Conservation (phyloP, 306 rosid species). For the Sphenostylis stenocarpa region DNA sequence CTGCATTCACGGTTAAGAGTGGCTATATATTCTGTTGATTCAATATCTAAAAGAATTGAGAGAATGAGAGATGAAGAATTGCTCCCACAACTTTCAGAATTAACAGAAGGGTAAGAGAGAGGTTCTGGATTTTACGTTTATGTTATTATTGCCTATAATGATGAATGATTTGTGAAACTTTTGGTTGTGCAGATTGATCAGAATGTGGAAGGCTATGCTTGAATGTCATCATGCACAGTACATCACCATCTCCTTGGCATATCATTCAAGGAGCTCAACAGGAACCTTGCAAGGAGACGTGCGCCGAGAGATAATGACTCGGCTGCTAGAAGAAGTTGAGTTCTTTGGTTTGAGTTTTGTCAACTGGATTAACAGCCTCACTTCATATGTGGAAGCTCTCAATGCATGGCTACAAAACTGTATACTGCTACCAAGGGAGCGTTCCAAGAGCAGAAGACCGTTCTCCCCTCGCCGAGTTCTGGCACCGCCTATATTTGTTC, state of each 20-base stretch:
- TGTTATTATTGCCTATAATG: background rate
- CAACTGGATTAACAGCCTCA: slow-evolving; percentile 90
- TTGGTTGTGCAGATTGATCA: slow-evolving; percentile 56
- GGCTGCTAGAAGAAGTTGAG: slow-evolving; percentile 75
- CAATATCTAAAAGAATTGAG: slow-evolving; percentile 86
- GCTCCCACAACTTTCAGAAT: slow-evolving; percentile 79
- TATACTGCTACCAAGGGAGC: slow-evolving; percentile 71
- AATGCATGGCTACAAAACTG: slow-evolving; percentile 87
- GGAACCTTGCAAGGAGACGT: slow-evolving; percentile 61
- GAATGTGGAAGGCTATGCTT: slow-evolving; percentile 99
- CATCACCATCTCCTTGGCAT: slow-evolving; percentile 93
- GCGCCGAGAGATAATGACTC: slow-evolving; percentile 53
- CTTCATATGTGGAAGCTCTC: slow-evolving; percentile 78
- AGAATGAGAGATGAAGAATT: slow-evolving; percentile 93
- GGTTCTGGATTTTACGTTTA: slow-evolving; percentile 4
- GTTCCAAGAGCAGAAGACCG: slow-evolving; percentile 65
- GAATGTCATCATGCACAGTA: slow-evolving; percentile 97
- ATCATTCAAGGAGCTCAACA: slow-evolving; percentile 66
- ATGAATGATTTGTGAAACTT: background rate
- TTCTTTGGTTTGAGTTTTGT: slow-evolving; percentile 91
- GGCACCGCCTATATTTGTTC: slow-evolving; percentile 85
- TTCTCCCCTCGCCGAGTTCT: slow-evolving; percentile 85
- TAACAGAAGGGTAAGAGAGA: slow-evolving; percentile 72
- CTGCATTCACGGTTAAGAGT: slow-evolving; percentile 84
- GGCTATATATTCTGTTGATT: slow-evolving; percentile 83